These are phyloP conservation scores for Mycosarcoma mackinlayi DNA, from an alignment of 1,284 basidiomycete species.

Conservation along the genomic window DNA sequence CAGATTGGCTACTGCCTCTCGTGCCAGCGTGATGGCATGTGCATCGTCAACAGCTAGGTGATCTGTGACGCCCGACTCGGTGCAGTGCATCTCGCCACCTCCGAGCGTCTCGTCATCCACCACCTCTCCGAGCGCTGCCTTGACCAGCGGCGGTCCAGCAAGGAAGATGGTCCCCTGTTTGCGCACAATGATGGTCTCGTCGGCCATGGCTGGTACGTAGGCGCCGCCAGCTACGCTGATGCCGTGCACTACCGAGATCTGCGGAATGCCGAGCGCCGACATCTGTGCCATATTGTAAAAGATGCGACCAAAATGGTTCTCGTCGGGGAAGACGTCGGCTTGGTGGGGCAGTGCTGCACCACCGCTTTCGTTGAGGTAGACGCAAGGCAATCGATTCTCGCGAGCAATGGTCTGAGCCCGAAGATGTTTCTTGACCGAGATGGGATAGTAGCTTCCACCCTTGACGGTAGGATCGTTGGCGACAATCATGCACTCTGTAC, in stretches of 20 bases:
- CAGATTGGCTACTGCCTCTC: conserved; percentile 83
- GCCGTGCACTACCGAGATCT: conserved; percentile 91
- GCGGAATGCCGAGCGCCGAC: conserved; percentile 88
- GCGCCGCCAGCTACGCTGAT: conserved; percentile 90
- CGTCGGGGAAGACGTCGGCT: conserved; percentile 89
- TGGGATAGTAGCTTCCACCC: conserved; percentile 74
- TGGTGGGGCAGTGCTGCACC: conserved; percentile 92
- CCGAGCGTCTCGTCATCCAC: conserved; percentile 91
- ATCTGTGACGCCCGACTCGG: conserved; percentile 91
- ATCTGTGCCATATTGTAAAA: conserved; percentile 98
- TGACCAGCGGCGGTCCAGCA: conserved; percentile 94
- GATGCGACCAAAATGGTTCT: conserved; percentile 92
- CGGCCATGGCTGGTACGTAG: conserved; percentile 95
- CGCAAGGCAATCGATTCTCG: conserved; percentile 88
- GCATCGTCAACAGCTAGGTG: conserved; percentile 88
- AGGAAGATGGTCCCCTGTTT: conserved; percentile 94
- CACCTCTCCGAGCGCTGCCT: conserved; percentile 91
- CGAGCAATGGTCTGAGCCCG: conserved; percentile 91
- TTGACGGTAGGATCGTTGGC: conserved; percentile 81
- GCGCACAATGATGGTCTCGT: conserved; percentile 87
- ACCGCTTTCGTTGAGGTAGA: conserved; percentile 93
- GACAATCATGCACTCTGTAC: conserved; percentile 84
- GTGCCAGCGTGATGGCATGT: conserved; percentile 85
- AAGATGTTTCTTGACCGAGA: conserved; percentile 95
- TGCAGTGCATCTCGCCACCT: conserved; percentile 90